Evolutionary conservation across 768 basidiomycete species (phyloP), one percentile per base, ranked within the genome.

Genomic region (Daedaleopsis sinensis): DNA sequence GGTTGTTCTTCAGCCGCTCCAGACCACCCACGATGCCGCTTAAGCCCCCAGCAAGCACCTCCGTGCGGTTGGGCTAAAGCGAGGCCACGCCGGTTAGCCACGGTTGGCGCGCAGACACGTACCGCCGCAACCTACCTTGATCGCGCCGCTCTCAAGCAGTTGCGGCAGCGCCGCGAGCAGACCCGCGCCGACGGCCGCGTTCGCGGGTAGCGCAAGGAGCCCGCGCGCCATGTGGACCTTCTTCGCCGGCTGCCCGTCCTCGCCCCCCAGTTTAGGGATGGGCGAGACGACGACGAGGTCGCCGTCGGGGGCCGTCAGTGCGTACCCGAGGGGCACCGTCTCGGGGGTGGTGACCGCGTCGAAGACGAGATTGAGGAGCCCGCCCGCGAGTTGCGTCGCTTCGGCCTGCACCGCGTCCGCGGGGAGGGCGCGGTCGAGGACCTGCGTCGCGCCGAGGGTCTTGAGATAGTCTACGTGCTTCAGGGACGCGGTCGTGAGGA

Each of bases 401-500:
- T 59, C 51, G 7, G 55, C 59, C 5, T 42, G 50, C 8, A 69
- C 52, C 16, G 27, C 49, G 27, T 57, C 48, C 4, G 59, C 18
- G 13, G 63, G 50, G 48, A 52, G 61, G 23, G 52, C 52, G 15
- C 72, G 64, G 59, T 74, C 71, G 43, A 74, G 46, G 46, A 72
- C 64, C 50, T 71, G 70, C 21, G 67, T 70, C 23, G 66, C 70
- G 18, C 70, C 70, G 48, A 68, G 49, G 1, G 61, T 52, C n/a
- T 16, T 55, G 58, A 66, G 65, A 49, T 53, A 59, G 27, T 47
- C 55, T 16, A 13, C 39, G 57, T 73, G 68, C 57, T 64, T 62
- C 16, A 48, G 55, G 15, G 72, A 73, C 3, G 70, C 70, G 27
- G 71, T 72, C 35, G 68, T 61, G 55, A 73, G 70, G 56, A 73